Evolutionary conservation across 2,329 filamentous ascomycete species (phyloP), one percentile per base, ranked within the genome.

Genomic region (Teratosphaeriaceae sp.): DNA sequence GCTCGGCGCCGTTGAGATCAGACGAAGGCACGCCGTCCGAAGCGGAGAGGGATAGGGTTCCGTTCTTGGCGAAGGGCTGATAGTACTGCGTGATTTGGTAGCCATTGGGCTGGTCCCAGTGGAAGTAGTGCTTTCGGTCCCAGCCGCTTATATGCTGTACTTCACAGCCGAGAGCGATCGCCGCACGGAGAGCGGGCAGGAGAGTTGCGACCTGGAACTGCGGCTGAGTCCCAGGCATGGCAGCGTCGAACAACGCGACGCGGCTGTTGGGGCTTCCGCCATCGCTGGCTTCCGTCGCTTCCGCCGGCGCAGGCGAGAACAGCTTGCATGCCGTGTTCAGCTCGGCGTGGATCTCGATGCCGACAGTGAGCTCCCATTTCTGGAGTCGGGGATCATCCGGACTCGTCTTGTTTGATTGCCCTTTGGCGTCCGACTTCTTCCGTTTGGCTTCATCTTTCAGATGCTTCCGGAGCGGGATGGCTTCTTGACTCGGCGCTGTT

Each of bases 11-110:
- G n/a, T 73, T 67, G 15, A 82, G 72, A 1, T 84, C 84, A 55
- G 88, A 84, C 55, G 85, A 76, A 0, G 78, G 72, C 48, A 95
- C 86, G 1, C 88, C 89, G 59, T 96, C 90, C 45, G 88, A 75
- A 3, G 78, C 67, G 29, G 75, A 77, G 5, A 98, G 71, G 0
- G 72, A 76, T n/a, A 97, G 71, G 29, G 71, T 67, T 1, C 92
- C 92, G 55, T 88, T 73, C 47, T 73, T 79, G 3, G 79, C 79
- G 52, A 82, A 81, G 0, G 79, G 79, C 12, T 44, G 72, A 63
- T 97, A 96, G 68, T 90, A 97, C 61, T 98, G 92, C 1, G 92
- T 98, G 50, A 98, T 94, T 65, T 98, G 92, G 65, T 98, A 98
- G 0, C 92, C 92, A 0, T 87, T 78, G 1, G 92, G 92, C 65